Evolutionary conservation across 805 yeast genomes (phyloP), one percentile per base, ranked within the genome.

Genomic region (Candida alai): DNA sequence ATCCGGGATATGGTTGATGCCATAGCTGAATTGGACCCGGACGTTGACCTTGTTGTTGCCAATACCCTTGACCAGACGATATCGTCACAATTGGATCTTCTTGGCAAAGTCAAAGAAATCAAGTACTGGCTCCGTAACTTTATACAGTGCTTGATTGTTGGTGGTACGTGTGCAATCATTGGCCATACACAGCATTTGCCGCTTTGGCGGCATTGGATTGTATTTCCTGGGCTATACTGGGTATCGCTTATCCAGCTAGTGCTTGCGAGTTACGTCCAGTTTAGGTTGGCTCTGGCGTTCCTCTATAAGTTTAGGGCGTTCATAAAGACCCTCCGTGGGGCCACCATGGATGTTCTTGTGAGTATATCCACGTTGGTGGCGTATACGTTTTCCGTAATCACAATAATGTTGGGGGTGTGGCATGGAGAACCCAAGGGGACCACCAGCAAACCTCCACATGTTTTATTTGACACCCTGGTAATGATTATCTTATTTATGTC

Each of bases 261-360:
- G 0, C 51, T 84, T 3, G 70, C 83, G 0, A 50, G 78, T 1
- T 78, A 76, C 42, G 63, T 86, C 30, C 84, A 83, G 51, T 74
- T 80, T 44, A 56, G 65, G 47, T 43, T 87, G n/a, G 97, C 95
- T 0, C 47, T 62, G 5, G 65, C 71, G 22, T 93, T 88, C 51
- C 78, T 78, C 57, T 60, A 57, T 30, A 80, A 85, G 36, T 75
- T 93, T 6, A 69, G 60, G 51, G 73, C 71, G 22, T 80, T 95
- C 5, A 39, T 88, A 15, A 66, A 66, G 34, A 88, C 84, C 49
- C 62, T 76, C n/a, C 48, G 39, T 16, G 58, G 53, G 36, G 78
- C 85, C 16, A 87, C 90, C 6, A 94, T 93, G 98, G 98, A 93
- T 58, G 84, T 90, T 2, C 67, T 93, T 40, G 88, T 93, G 23